These are phyloP conservation scores for Naegleria gruberi DNA, from an alignment of 208 protist species.

Conservation along the genomic window DNA sequence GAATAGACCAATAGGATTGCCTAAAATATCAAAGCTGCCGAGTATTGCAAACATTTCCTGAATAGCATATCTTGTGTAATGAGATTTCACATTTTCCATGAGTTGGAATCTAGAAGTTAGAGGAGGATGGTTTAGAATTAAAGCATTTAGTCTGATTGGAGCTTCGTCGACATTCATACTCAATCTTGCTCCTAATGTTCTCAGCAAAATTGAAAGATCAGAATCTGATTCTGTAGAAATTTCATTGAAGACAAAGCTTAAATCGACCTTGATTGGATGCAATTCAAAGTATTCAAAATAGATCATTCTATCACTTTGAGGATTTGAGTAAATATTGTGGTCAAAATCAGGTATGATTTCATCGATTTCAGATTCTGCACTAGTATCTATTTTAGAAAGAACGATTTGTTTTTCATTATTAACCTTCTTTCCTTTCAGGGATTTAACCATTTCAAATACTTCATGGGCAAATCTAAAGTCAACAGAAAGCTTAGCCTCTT, in stretches of 20 bases:
- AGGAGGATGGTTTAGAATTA: neutral
- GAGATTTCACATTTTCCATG: neutral
- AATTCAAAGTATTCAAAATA: constrained; percentile 16
- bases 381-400: neutral
- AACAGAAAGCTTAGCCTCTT: neutral
- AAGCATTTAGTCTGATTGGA: neutral
- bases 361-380: neutral
- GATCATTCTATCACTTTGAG: neutral
- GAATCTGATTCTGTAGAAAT: neutral
- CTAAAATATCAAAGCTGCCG: constrained; percentile 3
- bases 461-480: neutral
- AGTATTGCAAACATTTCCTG: neutral
- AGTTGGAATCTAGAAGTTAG: neutral
- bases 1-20: constrained; percentile 19
- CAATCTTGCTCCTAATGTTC: neutral
- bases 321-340: neutral
- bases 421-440: neutral
- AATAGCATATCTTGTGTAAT: neutral
- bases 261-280: neutral
- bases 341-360: neutral
- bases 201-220: neutral
- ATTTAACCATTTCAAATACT: neutral
- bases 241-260: neutral
- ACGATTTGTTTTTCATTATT: neutral
- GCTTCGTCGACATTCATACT: constrained; percentile 5